Evolutionary conservation across 257 asterid genomes (phyloP).

Genomic region (Gentiana dahurica): DNA sequence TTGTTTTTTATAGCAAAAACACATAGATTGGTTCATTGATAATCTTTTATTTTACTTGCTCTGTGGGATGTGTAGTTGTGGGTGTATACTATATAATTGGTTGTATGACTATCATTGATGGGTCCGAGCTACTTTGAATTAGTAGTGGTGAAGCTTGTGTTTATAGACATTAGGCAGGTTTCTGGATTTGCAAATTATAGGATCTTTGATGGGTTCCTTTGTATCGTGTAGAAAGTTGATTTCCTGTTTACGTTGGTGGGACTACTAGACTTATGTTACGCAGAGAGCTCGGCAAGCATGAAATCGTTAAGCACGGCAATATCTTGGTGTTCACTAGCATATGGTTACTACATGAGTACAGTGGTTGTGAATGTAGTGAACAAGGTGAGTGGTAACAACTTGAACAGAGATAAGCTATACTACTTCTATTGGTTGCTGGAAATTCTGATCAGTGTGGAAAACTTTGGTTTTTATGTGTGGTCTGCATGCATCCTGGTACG

Average conservation of each 20-base stretch:
- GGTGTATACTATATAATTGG: no score
- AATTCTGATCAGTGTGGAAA: slow-evolving; percentile 31
- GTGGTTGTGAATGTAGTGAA: slow-evolving; percentile 31
- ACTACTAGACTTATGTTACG: slow-evolving; percentile 55
- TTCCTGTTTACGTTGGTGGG: slow-evolving; percentile 57
- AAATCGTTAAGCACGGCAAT: slow-evolving; percentile 56
- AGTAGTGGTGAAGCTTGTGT: no score
- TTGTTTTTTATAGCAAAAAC: no score
- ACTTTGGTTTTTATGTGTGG: slow-evolving; percentile 50
- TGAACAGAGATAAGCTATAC: slow-evolving; percentile 52
- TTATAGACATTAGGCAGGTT: no score
- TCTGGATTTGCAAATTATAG: no score
- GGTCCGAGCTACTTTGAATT: no score
- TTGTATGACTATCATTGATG: no score
- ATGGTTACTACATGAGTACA: slow-evolving; percentile 57
- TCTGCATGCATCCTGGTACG: slow-evolving; percentile 62
- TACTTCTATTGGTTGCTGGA: slow-evolving; percentile 53
- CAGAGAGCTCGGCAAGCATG: slow-evolving; percentile 57
- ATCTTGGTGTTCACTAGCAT: slow-evolving; percentile 58
- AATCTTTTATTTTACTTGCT: no score
- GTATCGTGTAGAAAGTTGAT: no score
- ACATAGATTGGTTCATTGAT: no score
- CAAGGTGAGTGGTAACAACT: slow-evolving; percentile 35
- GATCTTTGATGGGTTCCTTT: no score
- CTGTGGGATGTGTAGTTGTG: no score